A percentile compares a stretch with the other conserved stretches of the same genome.
Conservation (phyloP, 306 rosid genomes). For the Canavalia gladiata region DNA sequence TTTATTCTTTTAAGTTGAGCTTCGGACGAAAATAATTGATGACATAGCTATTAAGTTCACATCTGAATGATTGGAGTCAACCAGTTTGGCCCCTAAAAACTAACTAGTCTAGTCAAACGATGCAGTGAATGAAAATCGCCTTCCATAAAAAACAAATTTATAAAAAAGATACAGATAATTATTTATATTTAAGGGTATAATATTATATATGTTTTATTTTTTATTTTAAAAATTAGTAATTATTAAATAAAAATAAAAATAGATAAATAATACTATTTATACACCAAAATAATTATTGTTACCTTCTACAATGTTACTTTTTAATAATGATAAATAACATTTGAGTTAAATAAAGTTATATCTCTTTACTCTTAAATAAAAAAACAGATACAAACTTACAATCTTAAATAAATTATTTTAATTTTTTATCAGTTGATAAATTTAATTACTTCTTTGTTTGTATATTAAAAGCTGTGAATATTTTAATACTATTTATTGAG, state of each 20-base stretch:
- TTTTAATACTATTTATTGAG: not conserved
- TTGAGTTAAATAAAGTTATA: not conserved
- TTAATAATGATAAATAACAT: not conserved
- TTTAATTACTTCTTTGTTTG: not conserved
- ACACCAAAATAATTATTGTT: too few relatives aligned
- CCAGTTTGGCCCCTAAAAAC: not conserved
- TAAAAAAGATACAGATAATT: too few relatives aligned
- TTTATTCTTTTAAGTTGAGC: not conserved
- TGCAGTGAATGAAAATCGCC: not conserved
- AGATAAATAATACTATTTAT: too few relatives aligned
- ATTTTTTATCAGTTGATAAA: too few relatives aligned
- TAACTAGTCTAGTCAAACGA: not conserved
- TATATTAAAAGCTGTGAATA: not conserved
- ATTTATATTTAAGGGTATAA: too few relatives aligned
- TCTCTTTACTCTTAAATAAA: too few relatives aligned
- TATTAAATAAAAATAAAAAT: too few relatives aligned
- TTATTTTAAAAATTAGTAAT: too few relatives aligned
- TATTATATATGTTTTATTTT: too few relatives aligned
- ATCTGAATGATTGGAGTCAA: constrained; percentile 3
- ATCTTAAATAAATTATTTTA: too few relatives aligned
- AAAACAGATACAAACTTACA: too few relatives aligned
- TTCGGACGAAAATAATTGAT: not conserved
- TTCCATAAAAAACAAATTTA: too few relatives aligned
- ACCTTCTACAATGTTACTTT: not conserved
- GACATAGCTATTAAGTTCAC: not conserved